These are phyloP conservation scores for Macrolepiota fuliginosa DNA, from an alignment of 768 basidiomycete species.

Conservation along the genomic window DNA sequence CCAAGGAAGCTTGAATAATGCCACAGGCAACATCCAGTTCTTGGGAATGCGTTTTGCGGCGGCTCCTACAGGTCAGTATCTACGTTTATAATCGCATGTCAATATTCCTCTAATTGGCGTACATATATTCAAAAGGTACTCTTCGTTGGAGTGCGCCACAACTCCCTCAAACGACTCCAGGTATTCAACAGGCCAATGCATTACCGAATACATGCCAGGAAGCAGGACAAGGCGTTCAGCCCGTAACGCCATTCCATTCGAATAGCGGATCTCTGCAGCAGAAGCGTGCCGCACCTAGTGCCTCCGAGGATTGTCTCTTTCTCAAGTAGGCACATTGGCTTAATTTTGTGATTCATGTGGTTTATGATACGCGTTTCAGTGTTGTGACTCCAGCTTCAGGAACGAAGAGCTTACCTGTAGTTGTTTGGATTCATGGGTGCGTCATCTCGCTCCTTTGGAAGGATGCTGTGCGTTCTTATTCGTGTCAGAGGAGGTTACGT, in stretches of 20 bases:
- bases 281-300: constrained; percentile 1
- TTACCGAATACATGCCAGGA: constrained; percentile 4
- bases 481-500: constrained; percentile 11
- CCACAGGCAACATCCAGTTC: constrained; percentile 33
- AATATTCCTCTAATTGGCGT: not conserved
- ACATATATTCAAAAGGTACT: not conserved
- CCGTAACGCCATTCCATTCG: constrained; percentile 20
- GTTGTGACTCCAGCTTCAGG: constrained; percentile 33
- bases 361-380: constrained; percentile 17
- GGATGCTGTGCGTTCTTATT: not conserved
- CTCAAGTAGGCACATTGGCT: constrained; percentile 27
- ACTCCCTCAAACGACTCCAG: not conserved
- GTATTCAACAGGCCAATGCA: constrained; percentile 6
- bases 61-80: constrained; percentile 37
- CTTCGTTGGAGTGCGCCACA: constrained; percentile 27
- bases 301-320: constrained; percentile 40
- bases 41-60: constrained; percentile 50
- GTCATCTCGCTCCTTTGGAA: constrained; percentile 6
- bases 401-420: constrained; percentile 29
- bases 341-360: not conserved
- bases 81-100: not conserved
- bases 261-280: not conserved
- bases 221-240: constrained; percentile 8
- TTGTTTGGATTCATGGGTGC: constrained; percentile 46
- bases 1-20: constrained; percentile 33